These are phyloP conservation scores for Schwanniomyces vanrijiae DNA, from an alignment of 805 yeast species.

Conservation along the genomic window DNA sequence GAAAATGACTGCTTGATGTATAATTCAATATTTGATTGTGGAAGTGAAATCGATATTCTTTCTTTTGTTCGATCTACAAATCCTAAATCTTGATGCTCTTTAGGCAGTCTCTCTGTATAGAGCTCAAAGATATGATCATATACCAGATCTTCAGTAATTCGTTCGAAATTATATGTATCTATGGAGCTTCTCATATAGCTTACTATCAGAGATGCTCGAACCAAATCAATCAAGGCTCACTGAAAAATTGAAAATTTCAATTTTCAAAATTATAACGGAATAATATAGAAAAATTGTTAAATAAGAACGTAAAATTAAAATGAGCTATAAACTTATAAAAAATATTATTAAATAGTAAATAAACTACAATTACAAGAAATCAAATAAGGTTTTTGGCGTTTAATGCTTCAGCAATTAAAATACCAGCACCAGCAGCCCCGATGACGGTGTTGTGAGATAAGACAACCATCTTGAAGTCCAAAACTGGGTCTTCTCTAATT, in stretches of 20 bases:
- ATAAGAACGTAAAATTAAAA: neutral
- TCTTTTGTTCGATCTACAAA: constrained; percentile 31
- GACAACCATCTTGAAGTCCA: constrained; percentile 96
- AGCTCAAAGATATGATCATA: constrained; percentile 34
- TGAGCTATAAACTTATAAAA: neutral
- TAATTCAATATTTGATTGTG: constrained; percentile 21
- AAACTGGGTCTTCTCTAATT: constrained; percentile 86
- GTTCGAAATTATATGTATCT: constrained; percentile 15
- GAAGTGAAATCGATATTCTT: constrained; percentile 19
- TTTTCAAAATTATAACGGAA: neutral
- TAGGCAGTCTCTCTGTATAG: constrained; percentile 26
- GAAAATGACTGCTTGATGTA: constrained; percentile 33
- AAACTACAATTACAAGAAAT: constrained; percentile 2
- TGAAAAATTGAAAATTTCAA: neutral
- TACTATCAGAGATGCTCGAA: neutral
- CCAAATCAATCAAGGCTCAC: neutral
- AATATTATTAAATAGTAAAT: neutral
- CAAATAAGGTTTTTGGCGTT: constrained; percentile 73
- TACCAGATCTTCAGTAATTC: constrained; percentile 16
- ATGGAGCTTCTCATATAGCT: constrained; percentile 3
- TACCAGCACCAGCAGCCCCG: constrained; percentile 99
- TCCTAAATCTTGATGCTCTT: constrained; percentile 31
- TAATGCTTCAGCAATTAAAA: constrained; percentile 89
- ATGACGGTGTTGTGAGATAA: constrained; percentile 95
- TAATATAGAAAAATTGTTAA: neutral